Evolutionary conservation across 2,329 filamentous ascomycete genomes (phyloP).

Genomic region (Phialemoniopsis sp.): DNA sequence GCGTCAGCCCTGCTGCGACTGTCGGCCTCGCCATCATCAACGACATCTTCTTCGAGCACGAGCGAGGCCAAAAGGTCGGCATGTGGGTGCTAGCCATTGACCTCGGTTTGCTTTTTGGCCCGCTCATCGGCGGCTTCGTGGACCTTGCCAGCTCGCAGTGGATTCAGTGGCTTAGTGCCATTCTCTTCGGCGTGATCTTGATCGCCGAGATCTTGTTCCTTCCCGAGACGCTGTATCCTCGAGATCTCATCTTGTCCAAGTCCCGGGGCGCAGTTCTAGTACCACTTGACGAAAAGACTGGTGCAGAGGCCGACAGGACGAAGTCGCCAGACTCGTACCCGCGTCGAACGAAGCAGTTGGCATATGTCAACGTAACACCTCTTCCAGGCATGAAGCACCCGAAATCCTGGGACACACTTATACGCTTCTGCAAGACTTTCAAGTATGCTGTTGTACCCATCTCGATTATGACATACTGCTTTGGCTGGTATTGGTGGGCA

Average conservation of each 20-base stretch:
- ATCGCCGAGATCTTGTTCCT: conserved; percentile 43
- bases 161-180: conserved; percentile 52
- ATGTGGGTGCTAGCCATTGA: conserved; percentile 55
- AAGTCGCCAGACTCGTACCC: conserved; percentile 11
- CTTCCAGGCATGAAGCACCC: conserved; percentile 48
- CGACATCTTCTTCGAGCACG: conserved; percentile 52
- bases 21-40: conserved; percentile 51
- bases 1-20: conserved; percentile 47
- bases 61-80: conserved; percentile 50
- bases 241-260: conserved; percentile 38
- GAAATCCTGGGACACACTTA: conserved; percentile 36
- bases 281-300: conserved; percentile 1
- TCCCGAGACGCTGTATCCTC: conserved; percentile 53
- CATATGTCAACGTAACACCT: conserved; percentile 37
- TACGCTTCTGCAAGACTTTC: conserved; percentile 42
- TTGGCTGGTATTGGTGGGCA: conserved; percentile 54
- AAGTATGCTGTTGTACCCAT: conserved; percentile 39
- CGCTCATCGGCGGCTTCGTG: conserved; percentile 43
- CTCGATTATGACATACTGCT: conserved; percentile 43
- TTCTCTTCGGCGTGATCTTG: conserved; percentile 44
- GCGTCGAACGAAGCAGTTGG: conserved; percentile 33
- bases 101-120: conserved; percentile 41
- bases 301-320: background rate
- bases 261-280: background rate
- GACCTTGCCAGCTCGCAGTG: conserved; percentile 40